Percentiles rank a stretch among this genome's conserved stretches.
Evolutionary conservation across 1,139 yeast genomes (phyloP).

Genomic region (Geotrichum reessii): DNA sequence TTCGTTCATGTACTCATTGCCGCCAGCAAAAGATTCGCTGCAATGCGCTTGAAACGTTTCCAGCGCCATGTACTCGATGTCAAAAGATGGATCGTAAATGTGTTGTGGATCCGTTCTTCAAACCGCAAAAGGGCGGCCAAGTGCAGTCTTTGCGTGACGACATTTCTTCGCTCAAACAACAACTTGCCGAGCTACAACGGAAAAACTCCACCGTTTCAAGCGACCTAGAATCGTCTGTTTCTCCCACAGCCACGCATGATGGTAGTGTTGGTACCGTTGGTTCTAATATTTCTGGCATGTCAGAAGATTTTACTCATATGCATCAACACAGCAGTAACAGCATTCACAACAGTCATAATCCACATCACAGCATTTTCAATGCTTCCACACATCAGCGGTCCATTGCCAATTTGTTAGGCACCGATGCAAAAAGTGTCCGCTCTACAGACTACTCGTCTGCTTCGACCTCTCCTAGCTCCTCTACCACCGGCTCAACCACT

Average conservation of each 20-base stretch:
- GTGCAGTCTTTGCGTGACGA: constrained; percentile 79
- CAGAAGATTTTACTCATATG: not conserved
- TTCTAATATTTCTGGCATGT: not conserved
- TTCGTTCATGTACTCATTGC: constrained; percentile 88
- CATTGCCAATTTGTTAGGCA: not conserved
- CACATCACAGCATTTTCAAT: not conserved
- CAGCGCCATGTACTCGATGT: constrained; percentile 81
- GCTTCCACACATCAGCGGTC: not conserved
- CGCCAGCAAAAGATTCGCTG: constrained; percentile 92
- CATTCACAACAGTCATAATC: not conserved
- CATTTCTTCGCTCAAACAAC: constrained; percentile 71
- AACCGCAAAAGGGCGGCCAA: constrained; percentile 89
- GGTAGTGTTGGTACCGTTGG: not conserved
- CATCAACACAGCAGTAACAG: not conserved
- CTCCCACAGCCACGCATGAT: constrained; percentile 1
- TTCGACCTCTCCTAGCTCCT: constrained; percentile 8
- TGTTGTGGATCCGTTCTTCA: constrained; percentile 83
- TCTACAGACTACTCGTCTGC: not conserved
- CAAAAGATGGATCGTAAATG: constrained; percentile 72
- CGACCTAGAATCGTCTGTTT: constrained; percentile 1
- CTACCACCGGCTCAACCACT: not conserved
- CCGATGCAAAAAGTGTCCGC: not conserved
- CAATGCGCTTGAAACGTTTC: constrained; percentile 79
- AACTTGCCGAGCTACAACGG: constrained; percentile 67
- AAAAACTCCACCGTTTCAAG: not conserved